A percentile compares a stretch with the other conserved stretches of the same genome.
phyloP scores from a whole-genome alignment of 1,139 yeast genomes.

The Wickerhamomyces sp. region DNA sequence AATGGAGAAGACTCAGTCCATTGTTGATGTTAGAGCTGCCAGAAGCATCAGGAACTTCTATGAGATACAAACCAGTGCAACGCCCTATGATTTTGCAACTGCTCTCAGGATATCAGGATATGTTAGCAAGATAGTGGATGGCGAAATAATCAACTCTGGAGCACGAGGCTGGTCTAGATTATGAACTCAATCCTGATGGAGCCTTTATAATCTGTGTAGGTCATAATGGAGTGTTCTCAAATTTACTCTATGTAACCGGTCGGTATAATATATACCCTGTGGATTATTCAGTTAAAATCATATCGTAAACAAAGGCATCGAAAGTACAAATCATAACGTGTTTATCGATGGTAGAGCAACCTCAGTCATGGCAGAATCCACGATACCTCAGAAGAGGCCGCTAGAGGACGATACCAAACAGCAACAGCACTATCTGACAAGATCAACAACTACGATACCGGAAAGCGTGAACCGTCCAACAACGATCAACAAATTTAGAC shows the following conservation, averaged over 20 bases:
- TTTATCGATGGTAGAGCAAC: too few species aligned
- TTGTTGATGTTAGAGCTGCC: neutral
- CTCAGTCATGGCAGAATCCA: slow-evolving; percentile 3
- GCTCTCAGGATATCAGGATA: neutral
- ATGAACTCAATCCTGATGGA: neutral
- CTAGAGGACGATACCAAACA: neutral
- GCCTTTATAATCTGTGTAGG: too few species aligned
- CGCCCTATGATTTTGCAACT: neutral
- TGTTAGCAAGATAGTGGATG: neutral
- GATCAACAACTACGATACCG: slow-evolving; percentile 20
- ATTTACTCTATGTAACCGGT: neutral
- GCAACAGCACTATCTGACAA: slow-evolving; percentile 18
- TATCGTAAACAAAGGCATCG: neutral
- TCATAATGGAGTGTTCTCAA: neutral
- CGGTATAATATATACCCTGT: neutral
- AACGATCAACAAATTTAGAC: slow-evolving; percentile 42
- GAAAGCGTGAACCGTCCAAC: slow-evolving; percentile 17
- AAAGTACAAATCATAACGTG: neutral
- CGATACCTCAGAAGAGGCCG: slow-evolving; percentile 13
- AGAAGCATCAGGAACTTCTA: neutral
- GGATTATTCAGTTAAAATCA: neutral
- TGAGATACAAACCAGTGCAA: neutral
- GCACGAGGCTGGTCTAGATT: neutral
- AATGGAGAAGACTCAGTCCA: neutral
- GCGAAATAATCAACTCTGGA: neutral